A percentile compares a stretch with the other conserved stretches of the same genome.
These are phyloP conservation scores for Globisporangium rhizosaccharum DNA, from an alignment of 352 stramenopile genomes.

Conservation along the genomic window DNA sequence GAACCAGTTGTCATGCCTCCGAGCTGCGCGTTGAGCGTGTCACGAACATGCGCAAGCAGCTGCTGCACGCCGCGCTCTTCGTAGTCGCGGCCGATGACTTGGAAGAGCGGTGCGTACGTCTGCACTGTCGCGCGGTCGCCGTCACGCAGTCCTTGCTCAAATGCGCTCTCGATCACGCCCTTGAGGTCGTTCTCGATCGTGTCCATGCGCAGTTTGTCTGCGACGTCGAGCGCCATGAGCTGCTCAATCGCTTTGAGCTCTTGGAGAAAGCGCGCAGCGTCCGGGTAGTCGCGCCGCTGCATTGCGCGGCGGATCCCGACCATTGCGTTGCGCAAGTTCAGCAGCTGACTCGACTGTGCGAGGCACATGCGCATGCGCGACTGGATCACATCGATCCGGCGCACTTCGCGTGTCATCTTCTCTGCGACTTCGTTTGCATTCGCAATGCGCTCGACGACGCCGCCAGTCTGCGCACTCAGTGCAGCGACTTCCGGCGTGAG, in stretches of 20 bases:
- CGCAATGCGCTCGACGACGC: slow-evolving; percentile 76
- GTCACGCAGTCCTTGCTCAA: slow-evolving; percentile 45
- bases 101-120: slow-evolving; percentile 72
- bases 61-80: slow-evolving; percentile 59
- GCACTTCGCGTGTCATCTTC: slow-evolving; percentile 86
- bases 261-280: slow-evolving; percentile 69
- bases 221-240: slow-evolving; percentile 71
- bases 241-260: slow-evolving; percentile 72
- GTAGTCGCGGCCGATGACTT: slow-evolving; percentile 58
- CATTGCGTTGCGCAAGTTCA: slow-evolving; percentile 78
- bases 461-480: slow-evolving; percentile 68
- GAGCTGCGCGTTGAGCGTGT: slow-evolving; percentile 29
- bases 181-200: slow-evolving; percentile 84
- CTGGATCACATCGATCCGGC: slow-evolving; percentile 75
- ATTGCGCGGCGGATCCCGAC: slow-evolving; percentile 67
- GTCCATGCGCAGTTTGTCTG: slow-evolving; percentile 79
- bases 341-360: slow-evolving; percentile 59
- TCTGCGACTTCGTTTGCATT: slow-evolving; percentile 87
- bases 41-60: slow-evolving; percentile 45
- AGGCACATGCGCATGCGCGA: slow-evolving; percentile 60
- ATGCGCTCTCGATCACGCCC: slow-evolving; percentile 61
- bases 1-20: slow-evolving; percentile 27
- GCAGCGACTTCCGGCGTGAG: slow-evolving; percentile 64
- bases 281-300: slow-evolving; percentile 61
- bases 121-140: slow-evolving; percentile 43